phyloP scores from a whole-genome alignment of 1,284 basidiomycete species.

The Cutaneotrichosporon cutaneum region DNA sequence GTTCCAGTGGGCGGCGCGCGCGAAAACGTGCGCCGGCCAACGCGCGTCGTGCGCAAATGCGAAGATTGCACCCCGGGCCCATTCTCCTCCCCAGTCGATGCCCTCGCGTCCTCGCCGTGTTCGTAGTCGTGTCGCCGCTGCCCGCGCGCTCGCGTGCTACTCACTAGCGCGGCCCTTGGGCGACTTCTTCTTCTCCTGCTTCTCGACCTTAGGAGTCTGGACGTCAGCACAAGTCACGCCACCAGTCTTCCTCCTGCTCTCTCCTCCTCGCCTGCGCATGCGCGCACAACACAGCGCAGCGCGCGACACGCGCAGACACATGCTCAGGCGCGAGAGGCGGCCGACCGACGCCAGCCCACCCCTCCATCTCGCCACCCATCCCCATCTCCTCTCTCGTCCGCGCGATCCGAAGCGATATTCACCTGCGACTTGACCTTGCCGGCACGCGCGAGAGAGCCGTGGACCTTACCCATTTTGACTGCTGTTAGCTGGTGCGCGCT shows the following conservation, averaged over 20 bases:
- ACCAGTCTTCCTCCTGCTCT: not conserved
- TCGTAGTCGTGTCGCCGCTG: not conserved
- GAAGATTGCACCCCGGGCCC: no score
- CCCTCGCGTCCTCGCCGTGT: no score
- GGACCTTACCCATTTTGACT: conserved; percentile 67
- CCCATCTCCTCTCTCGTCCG: conserved; percentile 4
- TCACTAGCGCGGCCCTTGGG: conserved; percentile 85
- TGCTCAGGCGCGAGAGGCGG: not conserved
- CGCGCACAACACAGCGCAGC: not conserved
- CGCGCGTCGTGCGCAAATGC: no score
- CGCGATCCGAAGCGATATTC: conserved; percentile 24
- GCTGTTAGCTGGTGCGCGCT: conserved; percentile 7
- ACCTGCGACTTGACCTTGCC: conserved; percentile 97
- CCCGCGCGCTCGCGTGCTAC: conserved; percentile 20
- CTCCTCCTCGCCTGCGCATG: conserved; percentile 1
- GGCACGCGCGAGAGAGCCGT: conserved; percentile 99
- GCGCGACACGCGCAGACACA: not conserved
- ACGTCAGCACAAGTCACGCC: conserved; percentile 13
- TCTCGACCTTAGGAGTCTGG: conserved; percentile 86
- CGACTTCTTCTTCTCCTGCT: conserved; percentile 96
- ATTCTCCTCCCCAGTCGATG: no score
- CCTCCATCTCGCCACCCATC: conserved; percentile 1
- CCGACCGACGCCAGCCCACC: conserved; percentile 6
- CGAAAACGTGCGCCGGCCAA: no score
- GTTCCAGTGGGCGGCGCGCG: no score